A percentile compares a stretch with the other conserved stretches of the same genome.
Conservation (phyloP, 257 asterid species). For the Ehretia macrophylla region DNA sequence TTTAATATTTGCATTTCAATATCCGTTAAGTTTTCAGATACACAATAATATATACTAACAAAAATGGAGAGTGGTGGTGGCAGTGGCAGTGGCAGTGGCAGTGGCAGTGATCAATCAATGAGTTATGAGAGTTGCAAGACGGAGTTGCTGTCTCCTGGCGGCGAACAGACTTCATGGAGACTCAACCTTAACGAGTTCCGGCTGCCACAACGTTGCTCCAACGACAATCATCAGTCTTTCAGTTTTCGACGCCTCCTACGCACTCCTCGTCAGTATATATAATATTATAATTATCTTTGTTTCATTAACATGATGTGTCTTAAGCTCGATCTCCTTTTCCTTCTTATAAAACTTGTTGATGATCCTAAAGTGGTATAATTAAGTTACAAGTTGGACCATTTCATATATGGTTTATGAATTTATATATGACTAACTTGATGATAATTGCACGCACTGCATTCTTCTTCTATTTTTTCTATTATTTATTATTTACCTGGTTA, state of each 20-base stretch:
- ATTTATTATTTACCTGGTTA: too few relatives aligned
- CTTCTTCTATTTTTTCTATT: too few relatives aligned
- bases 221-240: slow-evolving; percentile 26
- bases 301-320: neutral
- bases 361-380: neutral
- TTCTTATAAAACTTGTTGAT: neutral
- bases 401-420: too few relatives aligned
- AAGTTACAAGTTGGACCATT: too few relatives aligned
- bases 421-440: too few relatives aligned
- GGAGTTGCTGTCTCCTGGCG: slow-evolving; percentile 3
- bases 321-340: neutral
- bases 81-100: slow-evolving; percentile 16
- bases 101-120: slow-evolving; percentile 14
- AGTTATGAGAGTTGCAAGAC: neutral
- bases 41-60: too few relatives aligned
- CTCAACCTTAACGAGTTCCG: slow-evolving; percentile 61
- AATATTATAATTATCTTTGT: too few relatives aligned
- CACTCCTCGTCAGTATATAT: slow-evolving; percentile 29
- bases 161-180: slow-evolving; percentile 46
- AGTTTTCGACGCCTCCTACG: slow-evolving; percentile 45
- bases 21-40: too few relatives aligned
- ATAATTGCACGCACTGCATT: too few relatives aligned
- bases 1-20: too few relatives aligned
- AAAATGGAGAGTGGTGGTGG: slow-evolving; percentile 24
- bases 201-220: slow-evolving; percentile 49